These are phyloP conservation scores for Trichoderma erinaceum DNA, from an alignment of 495 filamentous ascomycete species.

Conservation along the genomic window DNA sequence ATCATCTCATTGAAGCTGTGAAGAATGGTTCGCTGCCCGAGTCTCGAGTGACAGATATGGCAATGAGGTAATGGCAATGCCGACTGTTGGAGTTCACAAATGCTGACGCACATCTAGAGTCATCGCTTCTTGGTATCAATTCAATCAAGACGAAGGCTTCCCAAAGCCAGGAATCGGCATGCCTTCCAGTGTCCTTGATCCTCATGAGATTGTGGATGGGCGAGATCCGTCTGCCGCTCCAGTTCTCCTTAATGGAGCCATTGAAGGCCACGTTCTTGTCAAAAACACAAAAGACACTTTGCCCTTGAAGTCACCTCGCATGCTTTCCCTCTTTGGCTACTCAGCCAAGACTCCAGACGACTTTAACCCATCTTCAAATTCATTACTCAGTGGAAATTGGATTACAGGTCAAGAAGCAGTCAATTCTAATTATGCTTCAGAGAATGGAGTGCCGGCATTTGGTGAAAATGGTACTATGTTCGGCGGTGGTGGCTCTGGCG, in stretches of 20 bases:
- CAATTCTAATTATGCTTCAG: conserved; percentile 64
- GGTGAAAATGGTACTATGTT: conserved; percentile 46
- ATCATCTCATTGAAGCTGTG: conserved; percentile 38
- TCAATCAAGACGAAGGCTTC: conserved; percentile 47
- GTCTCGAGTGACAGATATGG: conserved; percentile 49
- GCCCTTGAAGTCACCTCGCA: conserved; percentile 45
- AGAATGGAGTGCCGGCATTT: conserved; percentile 53
- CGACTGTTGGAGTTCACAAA: background rate
- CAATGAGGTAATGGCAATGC: conserved; percentile 28
- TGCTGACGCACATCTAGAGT: conserved; percentile 36
- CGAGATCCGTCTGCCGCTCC: conserved; percentile 37
- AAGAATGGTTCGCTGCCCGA: conserved; percentile 44
- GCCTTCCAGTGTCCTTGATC: conserved; percentile 43
- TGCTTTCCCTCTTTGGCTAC: conserved; percentile 47
- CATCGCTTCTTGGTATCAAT: conserved; percentile 50
- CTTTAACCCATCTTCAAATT: conserved; percentile 36
- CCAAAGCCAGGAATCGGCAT: conserved; percentile 41
- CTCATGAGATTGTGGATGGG: conserved; percentile 48
- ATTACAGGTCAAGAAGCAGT: conserved; percentile 53
- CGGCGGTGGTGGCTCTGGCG: conserved; percentile 55
- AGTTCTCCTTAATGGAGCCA: conserved; percentile 38
- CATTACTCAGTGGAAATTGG: conserved; percentile 8
- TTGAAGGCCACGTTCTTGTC: conserved; percentile 54
- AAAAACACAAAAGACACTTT: conserved; percentile 54
- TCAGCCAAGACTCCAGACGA: conserved; percentile 39